Evolutionary conservation across 106 monocot genomes (phyloP), one percentile per base, ranked within the genome.

Genomic region (Allium fistulosum): DNA sequence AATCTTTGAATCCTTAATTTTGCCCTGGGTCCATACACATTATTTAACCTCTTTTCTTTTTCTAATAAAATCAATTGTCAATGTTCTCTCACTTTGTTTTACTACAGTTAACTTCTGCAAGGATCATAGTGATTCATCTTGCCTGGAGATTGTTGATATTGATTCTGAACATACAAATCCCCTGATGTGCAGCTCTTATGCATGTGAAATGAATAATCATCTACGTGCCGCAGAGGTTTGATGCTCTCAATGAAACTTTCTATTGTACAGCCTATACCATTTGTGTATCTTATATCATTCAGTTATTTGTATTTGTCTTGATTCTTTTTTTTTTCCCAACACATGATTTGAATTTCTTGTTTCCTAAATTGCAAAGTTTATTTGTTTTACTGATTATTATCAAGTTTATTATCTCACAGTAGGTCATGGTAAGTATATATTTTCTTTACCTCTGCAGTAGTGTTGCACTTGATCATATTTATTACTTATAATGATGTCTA

Each of bases 171-270:
- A 79, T 57, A 53, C 67, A 64, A 92, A 92, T 82, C 85, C 88
- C 72, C 88, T 84, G 73, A 81, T 88, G 86, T 96, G 92, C 74
- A 76, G 75, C 60, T 15, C 69, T 17, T 96, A 96, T 71, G 88
- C 88, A 9, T 62, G 70, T 57, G 88, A 92, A 1, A 84, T 96
- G 55, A 88, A 96, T 73, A 22, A 67, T 18, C 83, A 86, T 68
- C 71, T 88, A 51, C 65, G 78, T 65, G 84, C 81, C 58, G 72
- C 85, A 3, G 96, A 96, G 91, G 96, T 96, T 81, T 65, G 52
- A 37, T 37, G 37, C 37, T 37, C 37, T 37, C 5, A 11, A 53
- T 27, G 10, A 6, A 53, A 16, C 52, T 9, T 51, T 67, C 22
- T 67, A 37, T 37, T 37, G 37, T 37, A 37, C 37, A 5, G 37